Evolutionary conservation across 1,284 basidiomycete species (phyloP), one percentile per base, ranked within the genome.

Genomic region (Microbotryum intermedium): DNA sequence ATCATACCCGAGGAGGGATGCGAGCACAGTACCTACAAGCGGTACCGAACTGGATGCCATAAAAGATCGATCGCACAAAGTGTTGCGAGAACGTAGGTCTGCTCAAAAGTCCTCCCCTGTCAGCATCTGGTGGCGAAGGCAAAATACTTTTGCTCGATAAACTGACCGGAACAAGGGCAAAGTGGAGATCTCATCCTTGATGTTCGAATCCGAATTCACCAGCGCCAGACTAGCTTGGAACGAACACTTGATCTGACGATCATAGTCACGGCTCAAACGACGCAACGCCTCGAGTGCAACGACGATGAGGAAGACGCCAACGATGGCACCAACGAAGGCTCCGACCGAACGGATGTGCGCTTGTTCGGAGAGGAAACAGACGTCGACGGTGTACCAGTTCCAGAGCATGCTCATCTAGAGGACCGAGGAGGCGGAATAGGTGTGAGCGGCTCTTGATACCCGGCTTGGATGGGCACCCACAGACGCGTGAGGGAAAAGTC

Each of bases 261-360:
- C 77, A 65, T 75, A 76, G 61, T 76, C 74, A 54, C 77, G 70
- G 9, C 68, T 72, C 20, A 71, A 43, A 30, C 76, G 69, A 49
- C 76, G 72, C 9, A 77, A 61, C 23, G 62, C 68, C 64, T 78
- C 76, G 57, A 77, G 73, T 0, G 70, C 64, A 44, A 76, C 71
- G 60, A 73, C 73, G 28, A 77, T 70, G 64, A 75, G 65, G 70
- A 77, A 75, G 65, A 78, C 62, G n/a, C 75, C 76, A 57, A 77
- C 70, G 56, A 77, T 66, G 9, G 66, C 71, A 10, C 76, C 76
- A 10, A 73, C 76, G 58, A 75, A 77, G 61, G 64, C 71, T 48
- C 69, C 75, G 54, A 72, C 72, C 39, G 72, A 69, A 3, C 58
- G 54, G 55, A 74, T 59, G 60, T 76, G 75, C 76, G 76, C 77